phyloP scores from a whole-genome alignment of 1,284 basidiomycete species.

The Microbotryum lychnidis-dioicae region DNA sequence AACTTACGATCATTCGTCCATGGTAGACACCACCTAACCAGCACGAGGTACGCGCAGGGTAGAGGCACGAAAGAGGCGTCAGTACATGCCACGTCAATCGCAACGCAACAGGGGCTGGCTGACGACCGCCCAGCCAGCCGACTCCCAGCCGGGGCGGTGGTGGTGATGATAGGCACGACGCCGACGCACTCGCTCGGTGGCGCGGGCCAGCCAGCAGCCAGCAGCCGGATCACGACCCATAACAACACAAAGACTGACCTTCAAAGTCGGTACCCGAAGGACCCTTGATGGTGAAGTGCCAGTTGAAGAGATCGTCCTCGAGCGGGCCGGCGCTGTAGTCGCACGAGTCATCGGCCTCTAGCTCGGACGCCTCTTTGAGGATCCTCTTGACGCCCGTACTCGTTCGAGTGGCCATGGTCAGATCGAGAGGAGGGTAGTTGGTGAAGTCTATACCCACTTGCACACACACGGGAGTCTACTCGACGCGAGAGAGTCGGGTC shows the following conservation, averaged over 20 bases:
- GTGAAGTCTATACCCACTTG: not conserved
- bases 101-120: too few species aligned
- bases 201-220: not conserved
- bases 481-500: too few species aligned
- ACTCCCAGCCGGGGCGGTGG: not conserved
- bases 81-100: not conserved
- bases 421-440: conserved; percentile 1
- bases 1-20: conserved; percentile 35
- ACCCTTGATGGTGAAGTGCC: conserved; percentile 93
- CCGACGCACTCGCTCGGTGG: too few species aligned
- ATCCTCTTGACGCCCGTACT: conserved; percentile 51
- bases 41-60: not conserved
- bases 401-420: conserved; percentile 1
- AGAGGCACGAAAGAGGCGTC: not conserved
- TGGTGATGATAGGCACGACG: not conserved
- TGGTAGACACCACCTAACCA: conserved; percentile 26
- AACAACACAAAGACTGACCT: conserved; percentile 45
- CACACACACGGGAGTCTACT: not conserved
- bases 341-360: conserved; percentile 66
- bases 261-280: conserved; percentile 80
- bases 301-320: conserved; percentile 60
- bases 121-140: not conserved
- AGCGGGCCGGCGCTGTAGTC: conserved; percentile 80
- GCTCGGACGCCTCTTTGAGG: conserved; percentile 87
- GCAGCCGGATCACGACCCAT: conserved; percentile 42